Evolutionary conservation across 2,329 filamentous ascomycete genomes (phyloP).

Genomic region (Ascochyta koolunga): DNA sequence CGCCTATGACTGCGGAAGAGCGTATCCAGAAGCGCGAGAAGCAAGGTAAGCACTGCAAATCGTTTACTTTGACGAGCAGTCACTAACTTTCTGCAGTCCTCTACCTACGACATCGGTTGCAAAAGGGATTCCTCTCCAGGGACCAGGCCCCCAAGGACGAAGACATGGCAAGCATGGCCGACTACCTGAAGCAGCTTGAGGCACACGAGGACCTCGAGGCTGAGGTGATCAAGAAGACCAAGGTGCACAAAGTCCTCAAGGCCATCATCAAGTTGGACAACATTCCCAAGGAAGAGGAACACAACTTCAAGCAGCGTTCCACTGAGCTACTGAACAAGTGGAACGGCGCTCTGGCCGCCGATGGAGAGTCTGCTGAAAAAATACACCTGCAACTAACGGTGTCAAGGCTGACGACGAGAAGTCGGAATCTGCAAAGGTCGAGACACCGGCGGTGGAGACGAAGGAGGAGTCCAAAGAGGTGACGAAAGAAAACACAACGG

Average conservation of each 20-base stretch:
- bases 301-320: constrained; percentile 85
- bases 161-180: constrained; percentile 79
- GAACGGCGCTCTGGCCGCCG: constrained; percentile 72
- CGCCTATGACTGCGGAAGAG: constrained; percentile 61
- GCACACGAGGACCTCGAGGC: constrained; percentile 80
- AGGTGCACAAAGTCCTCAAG: constrained; percentile 98
- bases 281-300: constrained; percentile 83
- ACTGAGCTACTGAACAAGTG: constrained; percentile 82
- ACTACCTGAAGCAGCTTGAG: constrained; percentile 82
- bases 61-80: not conserved
- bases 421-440: constrained; percentile 37
- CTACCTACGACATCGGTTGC: constrained; percentile 91
- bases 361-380: constrained; percentile 29
- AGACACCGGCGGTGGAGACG: constrained; percentile 46
- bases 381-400: constrained; percentile 33
- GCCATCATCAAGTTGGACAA: constrained; percentile 85
- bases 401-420: constrained; percentile 47
- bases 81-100: constrained; percentile 64
- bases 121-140: constrained; percentile 87
- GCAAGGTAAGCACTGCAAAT: constrained; percentile 50
- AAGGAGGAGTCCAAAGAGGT: constrained; percentile 33
- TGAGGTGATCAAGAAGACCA: constrained; percentile 85
- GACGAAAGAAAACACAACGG: constrained; percentile 30
- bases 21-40: constrained; percentile 64
- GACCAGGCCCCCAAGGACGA: constrained; percentile 86